These are phyloP conservation scores for Ophiocordyceps robertsii DNA, from an alignment of 2,329 filamentous ascomycete genomes.

Conservation along the genomic window DNA sequence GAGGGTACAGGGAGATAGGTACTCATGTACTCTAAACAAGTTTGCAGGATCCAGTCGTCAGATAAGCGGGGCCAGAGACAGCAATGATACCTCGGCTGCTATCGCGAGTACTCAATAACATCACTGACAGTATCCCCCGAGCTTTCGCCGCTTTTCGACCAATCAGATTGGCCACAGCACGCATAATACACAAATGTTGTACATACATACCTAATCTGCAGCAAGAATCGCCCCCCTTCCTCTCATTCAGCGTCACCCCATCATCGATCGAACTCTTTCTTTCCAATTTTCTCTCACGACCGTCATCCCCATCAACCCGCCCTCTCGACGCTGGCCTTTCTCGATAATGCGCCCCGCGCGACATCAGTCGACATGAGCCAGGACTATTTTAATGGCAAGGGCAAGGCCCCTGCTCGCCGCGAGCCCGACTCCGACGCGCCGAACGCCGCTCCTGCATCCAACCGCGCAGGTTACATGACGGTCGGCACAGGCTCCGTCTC, in stretches of 20 bases:
- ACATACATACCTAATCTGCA: too few species aligned
- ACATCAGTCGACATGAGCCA: constrained; percentile 39
- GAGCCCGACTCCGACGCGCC: constrained; percentile 16
- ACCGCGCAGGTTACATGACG: constrained; percentile 64
- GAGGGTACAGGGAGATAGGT: too few species aligned
- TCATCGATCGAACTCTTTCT: background rate
- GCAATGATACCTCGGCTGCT: background rate
- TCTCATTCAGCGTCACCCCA: background rate
- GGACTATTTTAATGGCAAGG: constrained; percentile 42
- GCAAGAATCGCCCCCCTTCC: background rate
- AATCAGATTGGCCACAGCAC: constrained; percentile 11
- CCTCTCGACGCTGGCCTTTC: background rate
- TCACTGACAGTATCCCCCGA: constrained; percentile 8
- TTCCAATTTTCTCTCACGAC: background rate
- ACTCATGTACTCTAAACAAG: too few species aligned
- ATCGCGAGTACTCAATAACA: background rate
- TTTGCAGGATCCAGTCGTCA: too few species aligned
- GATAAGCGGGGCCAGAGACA: too few species aligned
- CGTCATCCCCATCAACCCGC: background rate
- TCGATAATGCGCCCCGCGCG: constrained; percentile 21
- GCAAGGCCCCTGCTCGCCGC: constrained; percentile 28
- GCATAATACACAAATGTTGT: background rate
- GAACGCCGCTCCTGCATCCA: constrained; percentile 13
- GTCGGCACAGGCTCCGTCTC: constrained; percentile 74
- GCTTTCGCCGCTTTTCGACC: constrained; percentile 9